A percentile compares a stretch with the other conserved stretches of the same genome.
These are phyloP conservation scores for Microbotryum scabiosae DNA, from an alignment of 1,284 basidiomycete genomes.

Conservation along the genomic window DNA sequence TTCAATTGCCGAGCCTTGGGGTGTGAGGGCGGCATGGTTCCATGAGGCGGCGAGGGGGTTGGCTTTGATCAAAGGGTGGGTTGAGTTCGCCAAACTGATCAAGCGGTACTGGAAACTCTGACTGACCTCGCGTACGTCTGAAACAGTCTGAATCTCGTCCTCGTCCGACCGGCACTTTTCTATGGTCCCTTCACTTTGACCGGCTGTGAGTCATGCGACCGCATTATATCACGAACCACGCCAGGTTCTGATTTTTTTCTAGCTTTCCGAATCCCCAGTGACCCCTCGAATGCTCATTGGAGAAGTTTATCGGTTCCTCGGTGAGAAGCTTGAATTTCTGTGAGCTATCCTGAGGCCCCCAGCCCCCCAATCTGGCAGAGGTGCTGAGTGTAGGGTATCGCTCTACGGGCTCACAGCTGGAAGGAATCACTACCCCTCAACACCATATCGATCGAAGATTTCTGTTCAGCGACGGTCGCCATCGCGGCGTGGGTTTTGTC, in stretches of 20 bases:
- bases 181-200: conserved; percentile 15
- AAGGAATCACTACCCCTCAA: conserved; percentile 15
- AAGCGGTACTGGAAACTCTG: background rate
- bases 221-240: too few relatives aligned
- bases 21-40: conserved; percentile 13
- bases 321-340: conserved; percentile 26
- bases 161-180: conserved; percentile 15
- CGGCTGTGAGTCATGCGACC: background rate
- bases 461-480: conserved; percentile 1
- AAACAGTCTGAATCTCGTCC: conserved; percentile 19
- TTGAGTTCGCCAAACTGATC: background rate
- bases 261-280: background rate
- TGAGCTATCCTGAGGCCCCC: background rate
- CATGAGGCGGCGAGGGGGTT: conserved; percentile 25
- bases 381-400: too few relatives aligned
- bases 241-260: background rate
- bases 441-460: conserved; percentile 17
- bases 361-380: too few relatives aligned
- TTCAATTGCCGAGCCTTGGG: conserved; percentile 18
- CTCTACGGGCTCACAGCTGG: conserved; percentile 3
- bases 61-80: conserved; percentile 15
- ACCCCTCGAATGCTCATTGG: conserved; percentile 16
- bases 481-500: conserved; percentile 8
- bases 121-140: background rate
- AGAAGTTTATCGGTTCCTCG: conserved; percentile 18